Percentiles rank a stretch among this genome's conserved stretches.
Evolutionary conservation across 2,329 filamentous ascomycete species (phyloP).

Genomic region (Pyrenophora seminiperda): DNA sequence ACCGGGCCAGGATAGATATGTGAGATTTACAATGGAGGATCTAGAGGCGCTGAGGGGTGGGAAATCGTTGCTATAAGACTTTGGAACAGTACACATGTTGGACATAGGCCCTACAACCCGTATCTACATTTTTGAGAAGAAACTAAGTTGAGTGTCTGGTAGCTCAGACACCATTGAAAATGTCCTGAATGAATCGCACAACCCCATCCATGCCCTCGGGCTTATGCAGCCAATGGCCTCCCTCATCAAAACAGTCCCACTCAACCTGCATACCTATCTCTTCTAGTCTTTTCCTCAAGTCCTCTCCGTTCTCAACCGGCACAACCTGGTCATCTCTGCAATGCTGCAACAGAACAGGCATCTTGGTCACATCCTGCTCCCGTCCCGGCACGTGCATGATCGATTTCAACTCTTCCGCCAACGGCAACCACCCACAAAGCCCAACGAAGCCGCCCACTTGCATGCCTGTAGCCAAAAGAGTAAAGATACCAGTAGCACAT

Average conservation of each 20-base stretch:
- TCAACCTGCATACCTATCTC: conserved; percentile 45
- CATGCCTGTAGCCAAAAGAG: conserved; percentile 6
- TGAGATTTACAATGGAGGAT: conserved; percentile 27
- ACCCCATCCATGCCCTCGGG: conserved; percentile 57
- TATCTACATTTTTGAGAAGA: no score
- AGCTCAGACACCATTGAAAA: not conserved
- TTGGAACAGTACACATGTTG: not conserved
- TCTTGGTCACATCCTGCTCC: not conserved
- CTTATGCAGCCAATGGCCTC: conserved; percentile 56
- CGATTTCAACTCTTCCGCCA: conserved; percentile 7
- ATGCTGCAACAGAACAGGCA: conserved; percentile 56
- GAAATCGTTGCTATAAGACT: conserved; percentile 16
- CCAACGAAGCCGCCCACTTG: conserved; percentile 27
- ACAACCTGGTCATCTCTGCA: conserved; percentile 51
- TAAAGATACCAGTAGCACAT: conserved; percentile 24
- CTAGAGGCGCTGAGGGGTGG: conserved; percentile 27
- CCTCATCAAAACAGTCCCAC: conserved; percentile 49
- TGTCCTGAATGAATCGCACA: conserved; percentile 17
- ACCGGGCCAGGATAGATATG: conserved; percentile 32
- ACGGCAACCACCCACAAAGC: conserved; percentile 31
- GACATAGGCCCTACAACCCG: no score
- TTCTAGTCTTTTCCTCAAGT: conserved; percentile 43
- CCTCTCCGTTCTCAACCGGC: conserved; percentile 41
- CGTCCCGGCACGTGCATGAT: not conserved
- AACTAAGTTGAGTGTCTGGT: no score